Evolutionary conservation across 805 yeast genomes (phyloP), one percentile per base, ranked within the genome.

Genomic region (Starmerella apis): DNA sequence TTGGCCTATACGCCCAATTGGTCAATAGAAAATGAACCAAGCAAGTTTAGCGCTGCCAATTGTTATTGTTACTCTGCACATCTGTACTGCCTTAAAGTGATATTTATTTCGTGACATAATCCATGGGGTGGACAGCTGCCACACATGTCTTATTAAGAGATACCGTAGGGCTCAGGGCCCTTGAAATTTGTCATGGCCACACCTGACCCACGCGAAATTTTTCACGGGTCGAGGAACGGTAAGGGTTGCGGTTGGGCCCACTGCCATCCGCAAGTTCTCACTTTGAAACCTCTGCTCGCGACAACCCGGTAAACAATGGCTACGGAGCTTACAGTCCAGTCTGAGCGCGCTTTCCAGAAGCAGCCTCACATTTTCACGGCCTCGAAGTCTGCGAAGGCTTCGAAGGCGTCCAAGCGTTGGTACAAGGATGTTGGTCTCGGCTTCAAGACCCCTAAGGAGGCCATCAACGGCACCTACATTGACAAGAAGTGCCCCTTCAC

Each of bases 341-440:
- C 96, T 73, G 98, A 92, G 83, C 90, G 95, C 79, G 98, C 98
- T 87, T 92, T 83, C 95, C 98, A 92, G 83, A 92, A 92, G 99
- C 99, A 92, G 86, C 98, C 97, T 73, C 98, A 92, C 82, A 90
- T 92, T 82, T 92, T 92, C 95, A 88, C 87, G 79, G 92, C 92
- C 90, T 87, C 97, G 82, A 92, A 92, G 86, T 82, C 96, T 69
- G 53, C 58, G n/a, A 88, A 86, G 88, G 95, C 94, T 73, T 80
- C 79, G 86, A 85, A 85, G 78, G 81, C 88, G 79, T 83, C 95
- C 83, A 92, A 92, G 92, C 92, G 99, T 86, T 92, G 99, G 99
- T 88, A 81, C 74, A 92, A 92, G 84, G 96, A 92, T 59, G 96
- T 86, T 69, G 99, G 99, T 75, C 86, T 92, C 74, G 99, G 99